Percentiles rank a stretch among this genome's conserved stretches.
Evolutionary conservation across 2,329 filamentous ascomycete genomes (phyloP).

Genomic region (Aureobasidium leucospermi): DNA sequence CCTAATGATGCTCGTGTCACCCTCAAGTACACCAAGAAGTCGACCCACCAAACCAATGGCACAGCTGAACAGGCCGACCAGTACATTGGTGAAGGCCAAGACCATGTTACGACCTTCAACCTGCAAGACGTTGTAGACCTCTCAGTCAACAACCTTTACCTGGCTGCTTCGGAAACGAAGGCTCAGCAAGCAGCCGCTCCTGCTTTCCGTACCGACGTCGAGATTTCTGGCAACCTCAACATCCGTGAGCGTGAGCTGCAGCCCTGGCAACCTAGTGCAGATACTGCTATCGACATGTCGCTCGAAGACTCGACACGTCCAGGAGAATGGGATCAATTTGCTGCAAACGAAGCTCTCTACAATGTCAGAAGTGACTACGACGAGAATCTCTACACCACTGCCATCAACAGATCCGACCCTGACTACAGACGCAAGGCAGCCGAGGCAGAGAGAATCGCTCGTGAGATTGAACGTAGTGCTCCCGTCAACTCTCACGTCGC

Average conservation of each 20-base stretch:
- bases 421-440: slow-evolving; percentile 71
- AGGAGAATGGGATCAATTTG: slow-evolving; percentile 83
- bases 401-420: slow-evolving; percentile 77
- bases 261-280: slow-evolving; percentile 67
- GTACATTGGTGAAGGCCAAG: slow-evolving; percentile 41
- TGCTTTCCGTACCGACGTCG: slow-evolving; percentile 76
- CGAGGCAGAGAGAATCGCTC: slow-evolving; percentile 72
- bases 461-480: slow-evolving; percentile 75
- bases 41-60: slow-evolving; percentile 41
- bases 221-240: slow-evolving; percentile 65
- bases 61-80: slow-evolving; percentile 32
- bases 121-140: slow-evolving; percentile 54
- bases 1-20: slow-evolving; percentile 46
- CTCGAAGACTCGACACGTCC: slow-evolving; percentile 50
- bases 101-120: slow-evolving; percentile 53
- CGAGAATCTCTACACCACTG: slow-evolving; percentile 89
- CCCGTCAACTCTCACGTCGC: slow-evolving; percentile 75
- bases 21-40: slow-evolving; percentile 59
- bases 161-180: slow-evolving; percentile 44
- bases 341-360: slow-evolving; percentile 78
- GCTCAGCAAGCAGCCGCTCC: slow-evolving; percentile 54
- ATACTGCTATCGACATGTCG: slow-evolving; percentile 54
- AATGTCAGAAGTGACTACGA: slow-evolving; percentile 86
- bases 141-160: slow-evolving; percentile 45
- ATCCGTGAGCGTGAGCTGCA: slow-evolving; percentile 68